Base-by-base conservation (phyloP, 73 alveolate genomes). In the Paramecium pentaurelia region DNA sequence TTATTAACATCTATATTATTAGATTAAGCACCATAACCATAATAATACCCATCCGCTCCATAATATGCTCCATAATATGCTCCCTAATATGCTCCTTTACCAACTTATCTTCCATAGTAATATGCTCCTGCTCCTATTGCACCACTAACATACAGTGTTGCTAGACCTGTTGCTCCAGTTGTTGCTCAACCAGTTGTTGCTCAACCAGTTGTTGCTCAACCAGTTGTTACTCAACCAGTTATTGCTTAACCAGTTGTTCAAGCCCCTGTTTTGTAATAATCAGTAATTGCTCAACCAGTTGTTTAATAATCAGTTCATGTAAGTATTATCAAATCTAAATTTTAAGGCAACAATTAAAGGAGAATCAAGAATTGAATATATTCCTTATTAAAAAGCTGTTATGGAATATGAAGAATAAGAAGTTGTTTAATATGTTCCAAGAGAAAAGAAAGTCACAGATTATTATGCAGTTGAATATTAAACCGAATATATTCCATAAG, bases 301-400 rank as follows among this genome's bases (percentile, higher is more conserved):
- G 70, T 54, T 18, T 54, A 54, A 54, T 54, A 54, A 54, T 18
- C 70, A 54, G 70, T 54, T 14, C 70, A 54, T 54, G 70, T 54
- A 54, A 16, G 14, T 0, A 54, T 54, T 4, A 18, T 54, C 34
- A 54, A 54, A 54, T 54, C 70, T 54, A 54, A 4, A 54, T 54
- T 18, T 54, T 64, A 32, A 64, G 84, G 84, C 84, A 32, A 64
- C 84, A 44, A 80, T 89, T 64, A 89, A 89, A 68, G 94, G 94
- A 20, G 94, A 89, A 71, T 89, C 94, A 25, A 89, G 94, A 89
- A 89, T 89, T 14, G 94, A 89, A 54, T 89, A 89, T 58, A 64
- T 89, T 25, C 94, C 94, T 25, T 89, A 89, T 40, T 16, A 70
- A 71, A 89, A 89, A 27, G 86, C 90, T 28, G 94, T 89, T 18